Percentiles rank a stretch among this genome's conserved stretches.
phyloP scores from a whole-genome alignment of 352 stramenopile genomes.

The Phytopythium mirpurense region DNA sequence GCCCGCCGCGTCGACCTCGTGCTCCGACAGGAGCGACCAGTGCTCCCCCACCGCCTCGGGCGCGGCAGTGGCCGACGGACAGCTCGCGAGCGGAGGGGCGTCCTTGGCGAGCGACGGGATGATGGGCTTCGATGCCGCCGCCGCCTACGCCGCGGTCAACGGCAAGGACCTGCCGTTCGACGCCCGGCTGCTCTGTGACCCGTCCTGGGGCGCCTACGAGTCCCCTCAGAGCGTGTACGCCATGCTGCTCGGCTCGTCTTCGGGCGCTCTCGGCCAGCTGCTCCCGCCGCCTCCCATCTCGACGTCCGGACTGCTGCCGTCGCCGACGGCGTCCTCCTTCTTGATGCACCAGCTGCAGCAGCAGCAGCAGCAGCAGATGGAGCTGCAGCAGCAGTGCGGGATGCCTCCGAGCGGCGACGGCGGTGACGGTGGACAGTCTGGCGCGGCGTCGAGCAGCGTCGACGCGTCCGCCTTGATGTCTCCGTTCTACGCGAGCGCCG shows the following conservation, averaged over 20 bases:
- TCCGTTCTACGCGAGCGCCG: constrained; percentile 21
- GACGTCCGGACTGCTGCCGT: constrained; percentile 5
- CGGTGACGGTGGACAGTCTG: not conserved
- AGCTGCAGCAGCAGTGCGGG: constrained; percentile 18
- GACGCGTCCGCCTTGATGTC: constrained; percentile 17
- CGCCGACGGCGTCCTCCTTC: constrained; percentile 29
- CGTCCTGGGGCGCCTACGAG: constrained; percentile 31
- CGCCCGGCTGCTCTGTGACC: constrained; percentile 36
- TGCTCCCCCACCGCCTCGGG: not conserved
- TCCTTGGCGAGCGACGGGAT: not conserved
- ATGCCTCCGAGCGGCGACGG: not conserved
- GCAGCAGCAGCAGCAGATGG: constrained; percentile 28
- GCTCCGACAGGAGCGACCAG: constrained; percentile 2
- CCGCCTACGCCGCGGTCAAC: constrained; percentile 11
- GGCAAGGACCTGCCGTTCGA: constrained; percentile 46
- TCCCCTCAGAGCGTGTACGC: constrained; percentile 53
- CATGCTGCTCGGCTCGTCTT: constrained; percentile 26
- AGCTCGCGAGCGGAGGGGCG: not conserved
- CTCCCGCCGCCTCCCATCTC: constrained; percentile 20
- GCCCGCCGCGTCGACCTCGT: not conserved
- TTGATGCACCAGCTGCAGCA: constrained; percentile 30
- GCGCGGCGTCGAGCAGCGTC: constrained; percentile 14
- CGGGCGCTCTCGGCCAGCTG: constrained; percentile 10
- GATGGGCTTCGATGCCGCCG: constrained; percentile 13
- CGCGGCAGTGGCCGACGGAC: not conserved